A percentile compares a stretch with the other conserved stretches of the same genome.
Conservation (phyloP, 331 rosid genomes). For the Prunus yedoensis region DNA sequence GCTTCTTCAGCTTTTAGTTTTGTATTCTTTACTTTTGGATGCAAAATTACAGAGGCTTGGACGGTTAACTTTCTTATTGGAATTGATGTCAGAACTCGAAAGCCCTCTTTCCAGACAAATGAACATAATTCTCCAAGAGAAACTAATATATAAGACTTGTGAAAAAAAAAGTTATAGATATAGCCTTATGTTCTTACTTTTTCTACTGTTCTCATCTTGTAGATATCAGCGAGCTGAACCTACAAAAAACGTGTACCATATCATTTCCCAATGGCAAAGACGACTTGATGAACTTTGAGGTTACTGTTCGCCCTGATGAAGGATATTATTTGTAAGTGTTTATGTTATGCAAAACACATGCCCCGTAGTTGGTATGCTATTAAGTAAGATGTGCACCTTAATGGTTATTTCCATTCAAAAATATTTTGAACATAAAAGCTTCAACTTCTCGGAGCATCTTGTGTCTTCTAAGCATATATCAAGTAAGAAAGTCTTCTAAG, state of each 20-base stretch:
- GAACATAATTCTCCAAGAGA: neutral
- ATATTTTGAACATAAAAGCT: neutral
- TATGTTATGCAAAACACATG: neutral
- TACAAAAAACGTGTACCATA: constrained; percentile 50
- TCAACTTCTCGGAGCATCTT: neutral
- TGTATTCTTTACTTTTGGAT: neutral
- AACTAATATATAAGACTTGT: neutral
- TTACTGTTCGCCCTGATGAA: constrained; percentile 52
- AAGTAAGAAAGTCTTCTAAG: neutral
- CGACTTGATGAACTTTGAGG: constrained; percentile 60
- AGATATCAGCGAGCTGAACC: constrained; percentile 54
- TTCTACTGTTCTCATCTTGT: constrained; percentile 6
- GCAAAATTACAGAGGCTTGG: neutral
- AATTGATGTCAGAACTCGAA: neutral
- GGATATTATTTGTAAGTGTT: constrained; percentile 44
- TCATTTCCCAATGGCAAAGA: constrained; percentile 52
- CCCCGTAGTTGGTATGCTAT: neutral
- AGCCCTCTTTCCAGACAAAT: neutral
- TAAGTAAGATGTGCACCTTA: neutral
- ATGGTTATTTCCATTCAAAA: neutral
- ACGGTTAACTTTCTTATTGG: neutral
- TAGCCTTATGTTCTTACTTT: neutral
- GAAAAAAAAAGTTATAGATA: neutral
- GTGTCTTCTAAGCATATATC: neutral
- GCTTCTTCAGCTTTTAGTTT: neutral